Evolutionary conservation across 2,329 filamentous ascomycete genomes (phyloP).

Genomic region (Xylariaceae sp.): DNA sequence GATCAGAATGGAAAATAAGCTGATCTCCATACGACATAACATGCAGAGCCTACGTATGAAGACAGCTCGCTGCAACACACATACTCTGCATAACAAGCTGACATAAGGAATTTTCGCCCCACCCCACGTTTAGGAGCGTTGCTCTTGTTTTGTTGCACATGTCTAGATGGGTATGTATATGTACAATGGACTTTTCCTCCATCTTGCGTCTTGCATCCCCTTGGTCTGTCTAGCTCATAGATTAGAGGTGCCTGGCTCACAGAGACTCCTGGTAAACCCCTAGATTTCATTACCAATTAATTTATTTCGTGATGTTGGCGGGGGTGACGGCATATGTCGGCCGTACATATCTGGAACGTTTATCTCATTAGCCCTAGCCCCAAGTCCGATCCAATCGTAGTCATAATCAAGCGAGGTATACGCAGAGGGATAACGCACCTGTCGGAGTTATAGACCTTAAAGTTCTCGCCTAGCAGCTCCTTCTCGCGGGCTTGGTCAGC

Average conservation of each 20-base stretch:
- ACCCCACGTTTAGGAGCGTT: background rate
- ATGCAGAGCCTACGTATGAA: no score
- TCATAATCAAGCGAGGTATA: conserved; percentile 8
- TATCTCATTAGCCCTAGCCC: background rate
- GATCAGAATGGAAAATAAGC: no score
- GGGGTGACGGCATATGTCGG: conserved; percentile 81
- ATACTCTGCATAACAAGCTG: no score
- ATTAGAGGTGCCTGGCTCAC: no score
- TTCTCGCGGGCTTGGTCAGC: conserved; percentile 91
- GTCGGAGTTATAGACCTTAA: conserved; percentile 86
- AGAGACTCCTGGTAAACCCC: background rate
- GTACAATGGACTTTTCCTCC: conserved; percentile 10
- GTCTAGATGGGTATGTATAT: conserved; percentile 10
- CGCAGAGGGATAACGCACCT: conserved; percentile 62
- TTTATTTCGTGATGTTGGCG: conserved; percentile 64
- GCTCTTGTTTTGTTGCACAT: conserved; percentile 20
- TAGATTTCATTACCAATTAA: background rate
- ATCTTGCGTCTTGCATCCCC: background rate
- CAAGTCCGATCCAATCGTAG: background rate
- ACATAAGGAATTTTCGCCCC: background rate
- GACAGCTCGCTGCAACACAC: no score
- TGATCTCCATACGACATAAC: no score
- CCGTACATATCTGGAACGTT: conserved; percentile 57
- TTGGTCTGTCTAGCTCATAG: no score
- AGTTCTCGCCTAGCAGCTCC: conserved; percentile 83